Percentiles rank a stretch among this genome's conserved stretches.
Evolutionary conservation across 2,329 filamentous ascomycete species (phyloP).

Genomic region (Aureobasidium lini): DNA sequence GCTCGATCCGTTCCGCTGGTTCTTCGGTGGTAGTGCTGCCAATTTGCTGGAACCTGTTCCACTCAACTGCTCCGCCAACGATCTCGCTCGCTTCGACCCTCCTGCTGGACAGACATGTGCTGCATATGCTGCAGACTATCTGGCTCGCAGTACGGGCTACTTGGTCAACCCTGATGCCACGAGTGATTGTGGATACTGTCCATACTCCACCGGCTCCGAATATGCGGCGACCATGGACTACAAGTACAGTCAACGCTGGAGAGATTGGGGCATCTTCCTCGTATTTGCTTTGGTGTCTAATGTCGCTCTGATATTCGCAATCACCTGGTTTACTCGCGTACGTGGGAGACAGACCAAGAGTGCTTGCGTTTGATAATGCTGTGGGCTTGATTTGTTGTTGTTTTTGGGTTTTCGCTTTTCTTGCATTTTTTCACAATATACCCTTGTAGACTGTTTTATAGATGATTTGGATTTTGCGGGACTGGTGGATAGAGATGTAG

Average conservation of each 20-base stretch:
- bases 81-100: slow-evolving; percentile 32
- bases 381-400: too few species aligned
- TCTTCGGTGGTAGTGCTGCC: slow-evolving; percentile 24
- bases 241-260: slow-evolving; percentile 9
- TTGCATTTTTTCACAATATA: neutral
- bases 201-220: slow-evolving; percentile 12
- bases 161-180: slow-evolving; percentile 35
- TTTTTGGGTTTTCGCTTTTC: neutral
- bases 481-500: too few species aligned
- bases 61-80: slow-evolving; percentile 25
- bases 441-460: too few species aligned
- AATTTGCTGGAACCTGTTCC: slow-evolving; percentile 51
- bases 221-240: slow-evolving; percentile 14
- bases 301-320: slow-evolving; percentile 10
- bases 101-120: slow-evolving; percentile 29
- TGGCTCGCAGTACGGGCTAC: slow-evolving; percentile 27
- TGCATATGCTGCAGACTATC: slow-evolving; percentile 36
- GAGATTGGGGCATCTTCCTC: slow-evolving; percentile 12
- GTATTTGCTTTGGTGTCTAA: slow-evolving; percentile 7
- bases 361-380: neutral
- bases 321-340: slow-evolving; percentile 11
- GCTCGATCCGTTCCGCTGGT: slow-evolving; percentile 39
- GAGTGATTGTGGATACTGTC: slow-evolving; percentile 11
- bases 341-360: slow-evolving; percentile 2
- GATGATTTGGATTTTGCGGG: too few species aligned